phyloP scores from a whole-genome alignment of 176 grass and related monocot species.

The Hordeum marinum region DNA sequence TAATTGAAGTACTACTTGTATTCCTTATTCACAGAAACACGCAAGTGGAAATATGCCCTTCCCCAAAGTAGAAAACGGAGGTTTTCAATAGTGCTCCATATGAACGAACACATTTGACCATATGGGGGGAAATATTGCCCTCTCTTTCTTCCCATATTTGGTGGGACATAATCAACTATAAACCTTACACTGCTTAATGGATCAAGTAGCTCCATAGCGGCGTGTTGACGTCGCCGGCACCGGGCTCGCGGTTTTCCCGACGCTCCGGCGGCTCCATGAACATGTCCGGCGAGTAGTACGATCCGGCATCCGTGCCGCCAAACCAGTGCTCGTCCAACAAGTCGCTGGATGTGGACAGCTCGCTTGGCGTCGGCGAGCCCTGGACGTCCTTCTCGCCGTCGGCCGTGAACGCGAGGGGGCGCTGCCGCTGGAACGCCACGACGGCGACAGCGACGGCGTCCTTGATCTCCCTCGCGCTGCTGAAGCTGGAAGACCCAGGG shows the following conservation, averaged over 20 bases:
- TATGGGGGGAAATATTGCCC: too few relatives aligned
- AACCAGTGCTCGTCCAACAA: constrained; percentile 9
- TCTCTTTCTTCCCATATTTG: background rate
- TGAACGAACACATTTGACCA: background rate
- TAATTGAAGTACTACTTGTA: too few relatives aligned
- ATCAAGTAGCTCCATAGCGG: constrained; percentile 41
- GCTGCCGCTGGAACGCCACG: background rate
- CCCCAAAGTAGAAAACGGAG: background rate
- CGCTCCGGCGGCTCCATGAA: constrained; percentile 34
- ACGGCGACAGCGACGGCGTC: constrained; percentile 29
- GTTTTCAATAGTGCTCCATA: too few relatives aligned
- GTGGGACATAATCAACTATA: background rate
- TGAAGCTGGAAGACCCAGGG: background rate
- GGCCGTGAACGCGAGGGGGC: background rate
- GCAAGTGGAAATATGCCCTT: background rate
- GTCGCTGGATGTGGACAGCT: background rate
- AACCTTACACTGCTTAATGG: background rate
- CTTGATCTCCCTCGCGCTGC: constrained; percentile 25
- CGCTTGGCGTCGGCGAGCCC: background rate
- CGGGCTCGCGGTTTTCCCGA: background rate
- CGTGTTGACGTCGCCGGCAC: background rate
- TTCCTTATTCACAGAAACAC: too few relatives aligned
- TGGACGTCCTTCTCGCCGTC: too few relatives aligned
- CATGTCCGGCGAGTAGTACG: constrained; percentile 59
- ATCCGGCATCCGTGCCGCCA: constrained; percentile 27